These are phyloP conservation scores for Ceratocystis eucalypticola DNA, from an alignment of 2,329 filamentous ascomycete species.

Conservation along the genomic window DNA sequence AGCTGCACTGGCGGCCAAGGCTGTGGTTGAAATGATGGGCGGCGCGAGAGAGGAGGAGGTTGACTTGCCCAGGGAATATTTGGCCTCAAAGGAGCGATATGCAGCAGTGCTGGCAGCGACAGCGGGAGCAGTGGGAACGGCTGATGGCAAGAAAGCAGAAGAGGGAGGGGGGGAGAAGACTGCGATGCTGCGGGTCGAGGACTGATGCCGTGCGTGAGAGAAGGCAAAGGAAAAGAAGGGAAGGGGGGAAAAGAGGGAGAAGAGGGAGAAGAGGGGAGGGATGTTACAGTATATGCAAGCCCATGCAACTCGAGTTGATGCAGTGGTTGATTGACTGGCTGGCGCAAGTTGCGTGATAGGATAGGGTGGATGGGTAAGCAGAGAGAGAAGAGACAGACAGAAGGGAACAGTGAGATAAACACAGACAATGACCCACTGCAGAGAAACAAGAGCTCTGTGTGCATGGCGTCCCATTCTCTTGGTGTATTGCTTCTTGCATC, in stretches of 20 bases:
- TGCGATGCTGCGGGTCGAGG: neutral
- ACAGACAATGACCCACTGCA: too few relatives aligned
- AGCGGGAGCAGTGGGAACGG: neutral
- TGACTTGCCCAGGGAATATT: conserved; percentile 33
- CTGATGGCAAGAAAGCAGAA: neutral
- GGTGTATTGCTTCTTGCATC: too few relatives aligned
- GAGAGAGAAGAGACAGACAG: too few relatives aligned
- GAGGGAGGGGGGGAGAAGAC: neutral
- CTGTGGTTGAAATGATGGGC: conserved; percentile 47
- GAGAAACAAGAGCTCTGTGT: too few relatives aligned
- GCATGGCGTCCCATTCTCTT: too few relatives aligned
- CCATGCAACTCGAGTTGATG: too few relatives aligned
- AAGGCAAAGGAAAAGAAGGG: neutral
- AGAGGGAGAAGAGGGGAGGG: neutral
- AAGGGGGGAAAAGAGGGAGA: neutral
- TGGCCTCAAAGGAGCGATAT: conserved; percentile 27
- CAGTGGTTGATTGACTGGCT: too few relatives aligned
- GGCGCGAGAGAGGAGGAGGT: conserved; percentile 29
- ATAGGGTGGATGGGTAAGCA: too few relatives aligned
- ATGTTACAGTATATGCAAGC: neutral
- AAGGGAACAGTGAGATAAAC: too few relatives aligned
- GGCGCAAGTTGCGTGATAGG: too few relatives aligned
- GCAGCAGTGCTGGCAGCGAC: conserved; percentile 1
- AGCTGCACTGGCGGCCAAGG: conserved; percentile 51
- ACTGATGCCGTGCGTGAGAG: neutral